Conservation (phyloP, 495 filamentous ascomycete genomes). For the Neurospora pannonica region DNA sequence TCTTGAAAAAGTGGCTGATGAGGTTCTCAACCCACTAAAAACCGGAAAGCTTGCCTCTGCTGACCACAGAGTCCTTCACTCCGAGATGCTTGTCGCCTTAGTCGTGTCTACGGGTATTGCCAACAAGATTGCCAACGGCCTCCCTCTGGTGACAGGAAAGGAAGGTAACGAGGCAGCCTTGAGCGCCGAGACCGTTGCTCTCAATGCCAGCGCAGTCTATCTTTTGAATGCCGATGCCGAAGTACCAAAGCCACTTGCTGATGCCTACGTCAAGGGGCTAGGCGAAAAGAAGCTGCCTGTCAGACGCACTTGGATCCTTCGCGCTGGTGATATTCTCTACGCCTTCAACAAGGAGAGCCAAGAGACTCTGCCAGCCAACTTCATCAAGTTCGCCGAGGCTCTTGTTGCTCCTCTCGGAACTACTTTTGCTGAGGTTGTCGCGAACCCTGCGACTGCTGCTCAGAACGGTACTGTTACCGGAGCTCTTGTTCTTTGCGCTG, state of each 20-base stretch:
- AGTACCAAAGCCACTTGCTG: slow-evolving; percentile 52
- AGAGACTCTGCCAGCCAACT: slow-evolving; percentile 28
- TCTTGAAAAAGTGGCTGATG: slow-evolving; percentile 58
- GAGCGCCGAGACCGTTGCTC: slow-evolving; percentile 59
- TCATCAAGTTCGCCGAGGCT: slow-evolving; percentile 48
- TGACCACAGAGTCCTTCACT: slow-evolving; percentile 73
- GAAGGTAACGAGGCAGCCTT: slow-evolving; percentile 82
- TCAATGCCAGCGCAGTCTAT: slow-evolving; percentile 51
- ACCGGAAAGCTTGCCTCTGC: slow-evolving; percentile 67
- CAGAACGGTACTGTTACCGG: slow-evolving; percentile 68
- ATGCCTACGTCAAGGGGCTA: slow-evolving; percentile 70
- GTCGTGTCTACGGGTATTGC: slow-evolving; percentile 47
- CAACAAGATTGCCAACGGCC: slow-evolving; percentile 51
- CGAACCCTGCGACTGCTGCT: slow-evolving; percentile 64
- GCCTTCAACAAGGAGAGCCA: slow-evolving; percentile 33
- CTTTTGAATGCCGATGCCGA: slow-evolving; percentile 49
- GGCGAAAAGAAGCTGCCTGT: slow-evolving; percentile 72
- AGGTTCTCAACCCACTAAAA: slow-evolving; percentile 70
- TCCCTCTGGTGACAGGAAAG: slow-evolving; percentile 57
- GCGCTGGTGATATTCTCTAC: slow-evolving; percentile 65
- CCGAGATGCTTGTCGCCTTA: slow-evolving; percentile 62
- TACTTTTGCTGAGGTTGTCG: slow-evolving; percentile 61
- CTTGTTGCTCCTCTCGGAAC: slow-evolving; percentile 59
- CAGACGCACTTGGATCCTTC: slow-evolving; percentile 72
- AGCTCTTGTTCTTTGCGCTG: slow-evolving; percentile 62